Evolutionary conservation across 495 filamentous ascomycete genomes (phyloP), one percentile per base, ranked within the genome.

Genomic region (Aspergillus sclerotioniger): DNA sequence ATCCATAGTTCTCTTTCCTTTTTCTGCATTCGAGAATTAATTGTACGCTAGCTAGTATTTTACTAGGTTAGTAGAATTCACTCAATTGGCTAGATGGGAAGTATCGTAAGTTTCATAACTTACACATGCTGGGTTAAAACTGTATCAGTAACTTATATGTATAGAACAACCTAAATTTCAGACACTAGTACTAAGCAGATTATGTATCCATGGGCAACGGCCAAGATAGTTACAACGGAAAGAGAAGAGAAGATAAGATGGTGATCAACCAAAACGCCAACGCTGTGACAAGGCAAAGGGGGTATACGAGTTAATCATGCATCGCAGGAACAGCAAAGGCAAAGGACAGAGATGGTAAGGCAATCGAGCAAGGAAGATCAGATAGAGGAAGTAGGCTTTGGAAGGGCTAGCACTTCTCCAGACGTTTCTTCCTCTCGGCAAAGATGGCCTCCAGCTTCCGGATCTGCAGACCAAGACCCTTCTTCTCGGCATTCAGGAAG

Each of bases 401-500:
- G 57, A 28, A 15, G n/a, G 15, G 58, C 61, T 53, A 61, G 21
- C 16, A 57, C 53, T 62, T 68, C 62, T 77, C 72, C 51, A 84
- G 49, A 65, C 71, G 73, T 61, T 74, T 82, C 80, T 88, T 89
- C 57, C 85, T 80, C 70, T 89, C 86, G 39, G 77, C 81, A 63
- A 96, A 80, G 52, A 84, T 68, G 8, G 75, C 84, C 68, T 92
- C 87, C 65, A 96, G 76, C 66, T 80, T 74, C n/a, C 81, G 69
- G 55, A 88, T 74, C 62, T 82, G 76, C 21, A 74, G 65, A 57
- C 81, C 80, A 58, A 88, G 72, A 4, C 75, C 74, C 41, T 91
- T 92, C 76, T 86, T 90, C 77, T 96, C 92, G 31, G 85, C 87
- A 69, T 96, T 90, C 12, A 56, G 80, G 72, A 89, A 83, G 54